Evolutionary conservation across 2,329 filamentous ascomycete species (phyloP).

Genomic region (Rhynchosporium agropyri): DNA sequence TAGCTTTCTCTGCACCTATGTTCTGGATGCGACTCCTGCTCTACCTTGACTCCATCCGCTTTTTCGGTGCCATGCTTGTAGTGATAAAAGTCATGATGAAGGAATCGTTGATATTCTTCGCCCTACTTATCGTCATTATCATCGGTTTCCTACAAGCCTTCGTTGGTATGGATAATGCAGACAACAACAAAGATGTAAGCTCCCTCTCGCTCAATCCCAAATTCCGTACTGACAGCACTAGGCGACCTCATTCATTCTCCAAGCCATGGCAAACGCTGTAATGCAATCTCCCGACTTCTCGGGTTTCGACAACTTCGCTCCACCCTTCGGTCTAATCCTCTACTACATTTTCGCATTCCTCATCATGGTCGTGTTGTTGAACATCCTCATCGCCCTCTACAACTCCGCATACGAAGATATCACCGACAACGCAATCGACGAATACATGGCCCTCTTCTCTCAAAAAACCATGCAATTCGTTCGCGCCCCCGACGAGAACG

Average conservation of each 20-base stretch:
- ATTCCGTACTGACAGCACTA: neutral
- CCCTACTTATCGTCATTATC: constrained; percentile 80
- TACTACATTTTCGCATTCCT: constrained; percentile 99
- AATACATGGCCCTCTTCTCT: constrained; percentile 90
- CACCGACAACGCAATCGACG: constrained; percentile 83
- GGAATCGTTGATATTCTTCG: constrained; percentile 94
- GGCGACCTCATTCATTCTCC: constrained; percentile 73
- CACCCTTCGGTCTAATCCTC: constrained; percentile 89
- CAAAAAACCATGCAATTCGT: constrained; percentile 98
- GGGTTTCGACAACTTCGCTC: constrained; percentile 87
- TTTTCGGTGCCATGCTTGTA: constrained; percentile 98
- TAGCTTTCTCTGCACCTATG: constrained; percentile 87
- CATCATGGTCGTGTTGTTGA: constrained; percentile 91
- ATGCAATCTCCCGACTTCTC: constrained; percentile 90
- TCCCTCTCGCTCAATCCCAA: too few relatives aligned
- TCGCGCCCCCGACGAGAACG: constrained; percentile 94
- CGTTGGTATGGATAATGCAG: constrained; percentile 83
- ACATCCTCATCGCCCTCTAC: constrained; percentile 95
- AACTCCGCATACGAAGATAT: constrained; percentile 92
- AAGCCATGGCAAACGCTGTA: constrained; percentile 85
- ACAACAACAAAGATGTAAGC: constrained; percentile 59
- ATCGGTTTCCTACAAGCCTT: constrained; percentile 92
- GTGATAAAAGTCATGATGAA: constrained; percentile 96
- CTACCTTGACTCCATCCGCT: constrained; percentile 90
- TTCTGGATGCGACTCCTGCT: constrained; percentile 94